Base-by-base conservation (phyloP, 148 eudicot genomes). In the Vaccinium darrowii region DNA sequence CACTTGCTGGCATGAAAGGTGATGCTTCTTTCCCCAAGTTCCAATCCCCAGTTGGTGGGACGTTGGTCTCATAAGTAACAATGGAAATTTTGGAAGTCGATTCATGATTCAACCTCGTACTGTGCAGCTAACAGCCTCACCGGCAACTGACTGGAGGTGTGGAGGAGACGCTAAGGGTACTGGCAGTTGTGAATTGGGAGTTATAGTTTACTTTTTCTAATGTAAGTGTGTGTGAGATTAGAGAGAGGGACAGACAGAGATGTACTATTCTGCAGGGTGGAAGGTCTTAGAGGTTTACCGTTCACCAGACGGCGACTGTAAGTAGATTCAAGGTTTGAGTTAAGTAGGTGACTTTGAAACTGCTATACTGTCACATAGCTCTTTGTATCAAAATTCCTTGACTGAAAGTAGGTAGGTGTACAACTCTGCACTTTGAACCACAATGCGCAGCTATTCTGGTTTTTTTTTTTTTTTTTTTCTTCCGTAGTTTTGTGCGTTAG, bases 51-150 rank as follows among this genome's bases (percentile, higher is more conserved):
- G 86, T 87, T 87, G 84, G 78, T 51, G 88, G 86, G 82, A 54
- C 76, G 15, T 87, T 94, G 10, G 87, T 86, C 49, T 87, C 95
- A 23, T 10, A 80, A 73, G 15, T 78, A 87, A 85, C 89, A 89
- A 88, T 84, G 84, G 90, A 69, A 69, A 69, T 39, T 69, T 30
- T 74, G 91, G 90, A 19, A 88, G 86, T 81, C 90, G 83, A 78
- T 93, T 87, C 84, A 85, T 89, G 84, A 86, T 91, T 82, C 91
- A 85, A 75, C 89, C 84, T 82, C 89, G 88, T 81, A 78, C 67
- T 84, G 87, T 89, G 90, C 89, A 86, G 79, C 76, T 84, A 33
- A 76, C 85, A 25, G 69, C 52, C 23, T 49, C 79, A 52, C 84
- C 63, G 53, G 73, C 56, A 73, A 80, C 82, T 76, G 84, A 87